phyloP scores from a whole-genome alignment of 192 early-diverging fungal genomes.

The Backusella psychrophila region DNA sequence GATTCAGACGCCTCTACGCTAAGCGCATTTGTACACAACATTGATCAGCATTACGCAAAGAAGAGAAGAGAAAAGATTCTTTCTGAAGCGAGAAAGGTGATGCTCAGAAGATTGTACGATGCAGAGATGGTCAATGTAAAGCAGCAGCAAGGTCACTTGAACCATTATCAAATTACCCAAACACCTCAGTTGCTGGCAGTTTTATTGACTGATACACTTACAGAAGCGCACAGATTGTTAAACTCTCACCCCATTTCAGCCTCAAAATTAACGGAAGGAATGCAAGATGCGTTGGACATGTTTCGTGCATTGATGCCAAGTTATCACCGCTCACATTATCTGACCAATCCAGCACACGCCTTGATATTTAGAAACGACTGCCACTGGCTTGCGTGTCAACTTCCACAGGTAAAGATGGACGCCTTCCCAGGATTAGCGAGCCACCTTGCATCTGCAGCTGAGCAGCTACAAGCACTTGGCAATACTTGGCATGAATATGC shows the following conservation, averaged over 20 bases:
- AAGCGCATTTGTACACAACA: constrained; percentile 40
- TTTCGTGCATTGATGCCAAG: constrained; percentile 64
- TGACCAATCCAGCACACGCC: constrained; percentile 49
- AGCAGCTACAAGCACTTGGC: constrained; percentile 17
- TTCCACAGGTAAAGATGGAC: constrained; percentile 1
- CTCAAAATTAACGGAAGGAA: constrained; percentile 41
- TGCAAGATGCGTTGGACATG: constrained; percentile 49
- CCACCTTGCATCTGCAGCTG: neutral
- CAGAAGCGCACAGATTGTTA: constrained; percentile 21
- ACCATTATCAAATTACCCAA: constrained; percentile 30
- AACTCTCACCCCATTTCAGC: constrained; percentile 24
- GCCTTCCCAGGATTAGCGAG: constrained; percentile 8
- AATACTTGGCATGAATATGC: constrained; percentile 24
- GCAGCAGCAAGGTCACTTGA: constrained; percentile 19
- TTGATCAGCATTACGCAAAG: constrained; percentile 50
- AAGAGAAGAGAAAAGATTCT: constrained; percentile 42
- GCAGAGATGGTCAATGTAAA: constrained; percentile 25
- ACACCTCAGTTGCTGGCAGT: constrained; percentile 23
- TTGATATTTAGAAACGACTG: constrained; percentile 74
- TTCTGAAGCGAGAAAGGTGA: constrained; percentile 42
- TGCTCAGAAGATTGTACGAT: constrained; percentile 47
- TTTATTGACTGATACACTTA: constrained; percentile 14
- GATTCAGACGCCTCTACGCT: constrained; percentile 31
- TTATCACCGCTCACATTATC: constrained; percentile 53
- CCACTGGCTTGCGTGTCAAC: constrained; percentile 55